Percentiles rank a stretch among this genome's conserved stretches.
These are phyloP conservation scores for Thelonectria rubi DNA, from an alignment of 2,329 filamentous ascomycete genomes.

Conservation along the genomic window DNA sequence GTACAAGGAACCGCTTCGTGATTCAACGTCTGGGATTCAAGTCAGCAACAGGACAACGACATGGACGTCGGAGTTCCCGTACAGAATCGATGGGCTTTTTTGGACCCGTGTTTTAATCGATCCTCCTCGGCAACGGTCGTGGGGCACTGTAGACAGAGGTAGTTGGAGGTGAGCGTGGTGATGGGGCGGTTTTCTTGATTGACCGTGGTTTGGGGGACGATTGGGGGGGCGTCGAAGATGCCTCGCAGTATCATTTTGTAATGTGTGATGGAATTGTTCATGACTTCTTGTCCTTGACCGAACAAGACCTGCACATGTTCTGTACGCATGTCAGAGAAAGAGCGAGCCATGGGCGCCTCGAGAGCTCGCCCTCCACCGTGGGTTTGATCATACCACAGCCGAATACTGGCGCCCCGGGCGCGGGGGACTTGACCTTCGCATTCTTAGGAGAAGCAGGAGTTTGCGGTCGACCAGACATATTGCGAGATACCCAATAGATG, in stretches of 20 bases:
- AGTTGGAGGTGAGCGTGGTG: conserved; percentile 73
- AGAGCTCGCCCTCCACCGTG: conserved; percentile 18
- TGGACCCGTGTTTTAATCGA: conserved; percentile 71
- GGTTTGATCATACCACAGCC: conserved; percentile 65
- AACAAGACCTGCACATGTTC: conserved; percentile 78
- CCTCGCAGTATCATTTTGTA: conserved; percentile 77
- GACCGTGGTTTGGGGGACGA: conserved; percentile 73
- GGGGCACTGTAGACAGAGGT: conserved; percentile 78
- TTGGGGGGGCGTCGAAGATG: conserved; percentile 73
- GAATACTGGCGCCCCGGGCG: conserved; percentile 67
- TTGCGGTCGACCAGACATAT: conserved; percentile 58
- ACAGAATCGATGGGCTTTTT: conserved; percentile 80
- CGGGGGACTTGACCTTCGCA: conserved; percentile 67
- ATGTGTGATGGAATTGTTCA: conserved; percentile 73
- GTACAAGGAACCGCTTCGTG: conserved; percentile 76
- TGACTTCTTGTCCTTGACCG: conserved; percentile 67
- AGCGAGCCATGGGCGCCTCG: conserved; percentile 5
- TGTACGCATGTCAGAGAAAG: conserved; percentile 51
- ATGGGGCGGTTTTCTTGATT: conserved; percentile 63
- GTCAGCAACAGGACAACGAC: conserved; percentile 37
- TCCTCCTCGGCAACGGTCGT: conserved; percentile 73
- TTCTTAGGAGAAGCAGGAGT: conserved; percentile 65
- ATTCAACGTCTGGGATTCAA: conserved; percentile 73
- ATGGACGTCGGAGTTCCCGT: conserved; percentile 41
- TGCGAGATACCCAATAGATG: conserved; percentile 17